A percentile compares a stretch with the other conserved stretches of the same genome.
Evolutionary conservation across 2,329 filamentous ascomycete genomes (phyloP).

Genomic region (Fusarium pseudocircinatum): DNA sequence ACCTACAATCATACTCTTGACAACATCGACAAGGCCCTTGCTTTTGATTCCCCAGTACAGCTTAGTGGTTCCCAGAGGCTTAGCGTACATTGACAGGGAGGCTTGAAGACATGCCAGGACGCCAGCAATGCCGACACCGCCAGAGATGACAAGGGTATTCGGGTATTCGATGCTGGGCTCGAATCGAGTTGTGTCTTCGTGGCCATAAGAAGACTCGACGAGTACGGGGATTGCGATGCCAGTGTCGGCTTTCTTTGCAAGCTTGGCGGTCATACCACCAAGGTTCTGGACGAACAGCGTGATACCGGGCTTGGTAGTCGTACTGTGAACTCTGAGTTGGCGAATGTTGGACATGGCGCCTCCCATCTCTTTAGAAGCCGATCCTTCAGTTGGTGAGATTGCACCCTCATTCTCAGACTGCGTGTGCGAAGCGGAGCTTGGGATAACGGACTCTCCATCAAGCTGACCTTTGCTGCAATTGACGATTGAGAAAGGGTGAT

Average conservation of each 20-base stretch:
- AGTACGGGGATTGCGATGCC: slow-evolving; percentile 39
- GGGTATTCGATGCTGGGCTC: slow-evolving; percentile 37
- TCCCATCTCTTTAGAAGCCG: slow-evolving; percentile 26
- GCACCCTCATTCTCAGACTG: slow-evolving; percentile 22
- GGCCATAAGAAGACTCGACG: slow-evolving; percentile 45
- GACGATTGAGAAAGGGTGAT: slow-evolving; percentile 47
- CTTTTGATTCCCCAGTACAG: slow-evolving; percentile 45
- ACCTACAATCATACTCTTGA: slow-evolving; percentile 39
- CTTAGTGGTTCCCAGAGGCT: slow-evolving; percentile 39
- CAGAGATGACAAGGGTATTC: slow-evolving; percentile 44
- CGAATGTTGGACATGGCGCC: neutral
- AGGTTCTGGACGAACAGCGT: slow-evolving; percentile 43
- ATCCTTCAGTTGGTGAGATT: neutral
- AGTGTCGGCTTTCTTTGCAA: slow-evolving; percentile 27
- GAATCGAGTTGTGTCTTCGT: slow-evolving; percentile 36
- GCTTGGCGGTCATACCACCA: slow-evolving; percentile 36
- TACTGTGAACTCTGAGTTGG: neutral
- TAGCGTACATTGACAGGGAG: slow-evolving; percentile 30
- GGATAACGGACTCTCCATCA: rapidly evolving
- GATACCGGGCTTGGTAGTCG: slow-evolving; percentile 32
- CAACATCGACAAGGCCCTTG: slow-evolving; percentile 38
- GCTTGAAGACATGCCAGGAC: slow-evolving; percentile 40
- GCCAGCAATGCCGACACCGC: slow-evolving; percentile 47
- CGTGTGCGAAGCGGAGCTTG: slow-evolving; percentile 1
- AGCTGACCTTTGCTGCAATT: slow-evolving; percentile 23